Evolutionary conservation across 306 rosid species (phyloP).

Genomic region (Fragaria vesca): DNA sequence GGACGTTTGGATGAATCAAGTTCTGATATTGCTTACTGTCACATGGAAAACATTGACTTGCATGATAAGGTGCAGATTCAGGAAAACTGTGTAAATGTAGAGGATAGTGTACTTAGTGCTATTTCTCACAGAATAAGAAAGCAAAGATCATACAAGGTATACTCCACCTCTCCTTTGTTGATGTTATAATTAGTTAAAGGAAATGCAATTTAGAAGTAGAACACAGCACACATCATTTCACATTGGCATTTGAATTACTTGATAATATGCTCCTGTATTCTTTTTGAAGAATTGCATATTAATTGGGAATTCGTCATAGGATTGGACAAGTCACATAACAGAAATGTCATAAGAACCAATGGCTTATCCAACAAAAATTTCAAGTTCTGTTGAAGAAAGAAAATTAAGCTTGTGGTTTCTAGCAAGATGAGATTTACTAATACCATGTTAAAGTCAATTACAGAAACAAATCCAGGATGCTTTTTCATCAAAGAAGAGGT

Average conservation of each 20-base stretch:
- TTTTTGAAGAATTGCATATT: background rate
- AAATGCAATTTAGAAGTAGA: background rate
- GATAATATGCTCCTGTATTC: background rate
- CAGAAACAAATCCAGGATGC: conserved; percentile 76
- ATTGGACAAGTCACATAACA: background rate
- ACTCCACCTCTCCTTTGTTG: background rate
- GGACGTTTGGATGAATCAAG: conserved; percentile 34
- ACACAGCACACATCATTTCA: background rate
- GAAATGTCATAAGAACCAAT: background rate
- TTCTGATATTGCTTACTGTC: conserved; percentile 26
- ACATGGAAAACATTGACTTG: conserved; percentile 61
- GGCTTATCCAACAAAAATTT: background rate
- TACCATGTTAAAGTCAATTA: background rate
- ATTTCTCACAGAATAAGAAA: conserved; percentile 52
- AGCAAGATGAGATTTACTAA: background rate
- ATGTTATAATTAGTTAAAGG: background rate
- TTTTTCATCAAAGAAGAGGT: conserved; percentile 68
- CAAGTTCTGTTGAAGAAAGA: background rate
- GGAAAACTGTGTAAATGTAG: conserved; percentile 50
- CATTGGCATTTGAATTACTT: background rate
- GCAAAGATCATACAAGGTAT: conserved; percentile 79
- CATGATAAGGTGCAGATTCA: conserved; percentile 40
- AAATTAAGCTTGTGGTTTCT: background rate
- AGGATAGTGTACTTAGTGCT: conserved; percentile 53
- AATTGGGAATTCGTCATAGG: background rate